These are phyloP conservation scores for Dipteronia sinensis DNA, from an alignment of 345 rosid species.

Conservation along the genomic window DNA sequence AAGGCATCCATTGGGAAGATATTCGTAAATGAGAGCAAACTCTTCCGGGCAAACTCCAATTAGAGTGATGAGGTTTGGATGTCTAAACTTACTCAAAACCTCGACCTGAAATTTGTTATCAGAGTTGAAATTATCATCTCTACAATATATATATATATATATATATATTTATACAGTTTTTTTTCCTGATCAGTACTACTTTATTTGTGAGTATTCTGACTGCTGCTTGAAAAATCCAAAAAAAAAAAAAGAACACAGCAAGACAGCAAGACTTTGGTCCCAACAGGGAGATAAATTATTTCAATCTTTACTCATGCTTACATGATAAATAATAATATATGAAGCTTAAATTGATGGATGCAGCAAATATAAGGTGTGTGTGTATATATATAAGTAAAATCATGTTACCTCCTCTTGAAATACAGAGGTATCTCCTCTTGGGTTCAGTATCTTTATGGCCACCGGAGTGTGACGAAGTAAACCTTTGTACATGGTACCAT, in stretches of 20 bases:
- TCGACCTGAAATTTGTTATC: slow-evolving; percentile 27
- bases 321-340: not conserved
- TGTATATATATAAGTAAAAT: not conserved
- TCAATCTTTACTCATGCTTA: not conserved
- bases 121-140: not conserved
- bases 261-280: not conserved
- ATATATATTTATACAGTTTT: not conserved
- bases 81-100: slow-evolving; percentile 34
- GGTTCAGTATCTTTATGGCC: slow-evolving; percentile 39
- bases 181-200: not conserved
- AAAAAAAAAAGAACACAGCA: not conserved
- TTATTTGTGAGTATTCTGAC: not conserved
- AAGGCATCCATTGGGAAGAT: slow-evolving; percentile 39
- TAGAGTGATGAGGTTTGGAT: slow-evolving; percentile 37
- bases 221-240: not conserved
- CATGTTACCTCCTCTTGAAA: slow-evolving; percentile 42
- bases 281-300: no score
- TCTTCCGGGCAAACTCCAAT: slow-evolving; percentile 37
- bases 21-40: slow-evolving; percentile 31
- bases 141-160: not conserved
- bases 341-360: not conserved
- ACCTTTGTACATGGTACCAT: slow-evolving; percentile 41
- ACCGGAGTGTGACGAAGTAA: slow-evolving; percentile 38
- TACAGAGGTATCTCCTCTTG: slow-evolving; percentile 20
- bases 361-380: not conserved